Conservation (phyloP, 2,329 filamentous ascomycete species). For the Aureobasidium sp. region DNA sequence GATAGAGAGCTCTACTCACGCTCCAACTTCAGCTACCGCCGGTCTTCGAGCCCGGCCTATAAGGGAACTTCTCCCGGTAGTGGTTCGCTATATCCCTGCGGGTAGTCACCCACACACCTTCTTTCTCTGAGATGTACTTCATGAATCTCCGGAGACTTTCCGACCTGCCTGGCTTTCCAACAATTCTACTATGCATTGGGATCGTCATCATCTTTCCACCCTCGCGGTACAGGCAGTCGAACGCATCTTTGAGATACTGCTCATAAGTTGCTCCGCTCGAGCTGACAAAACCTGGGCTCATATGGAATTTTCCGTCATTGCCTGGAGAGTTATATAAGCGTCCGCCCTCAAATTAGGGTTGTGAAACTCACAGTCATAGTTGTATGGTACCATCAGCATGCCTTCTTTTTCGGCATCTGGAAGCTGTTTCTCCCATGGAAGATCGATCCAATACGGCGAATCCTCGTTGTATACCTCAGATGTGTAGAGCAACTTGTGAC, state of each 20-base stretch:
- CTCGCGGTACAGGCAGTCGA: slow-evolving; percentile 37
- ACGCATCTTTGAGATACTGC: slow-evolving; percentile 35
- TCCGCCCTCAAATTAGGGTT: not conserved
- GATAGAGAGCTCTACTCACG: not conserved
- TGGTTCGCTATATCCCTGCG: slow-evolving; percentile 38
- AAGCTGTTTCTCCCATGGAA: slow-evolving; percentile 42
- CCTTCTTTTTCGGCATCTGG: slow-evolving; percentile 38
- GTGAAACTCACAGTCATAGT: slow-evolving; percentile 35
- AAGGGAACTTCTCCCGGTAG: slow-evolving; percentile 35
- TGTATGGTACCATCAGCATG: slow-evolving; percentile 49
- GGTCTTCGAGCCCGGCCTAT: slow-evolving; percentile 18
- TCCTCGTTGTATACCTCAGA: slow-evolving; percentile 50
- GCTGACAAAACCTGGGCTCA: slow-evolving; percentile 37
- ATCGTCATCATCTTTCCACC: slow-evolving; percentile 41
- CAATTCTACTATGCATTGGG: slow-evolving; percentile 35
- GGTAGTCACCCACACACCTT: slow-evolving; percentile 40
- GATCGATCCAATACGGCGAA: slow-evolving; percentile 49
- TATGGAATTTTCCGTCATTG: slow-evolving; percentile 41
- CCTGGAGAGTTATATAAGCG: slow-evolving; percentile 17
- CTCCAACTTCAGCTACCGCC: not conserved
- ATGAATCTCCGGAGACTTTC: slow-evolving; percentile 37
- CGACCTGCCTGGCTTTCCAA: slow-evolving; percentile 35
- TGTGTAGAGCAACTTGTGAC: slow-evolving; percentile 44
- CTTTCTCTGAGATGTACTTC: slow-evolving; percentile 33
- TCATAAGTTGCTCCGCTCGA: slow-evolving; percentile 35